phyloP scores from a whole-genome alignment of 148 eudicot species.

The Agrostemma githago region DNA sequence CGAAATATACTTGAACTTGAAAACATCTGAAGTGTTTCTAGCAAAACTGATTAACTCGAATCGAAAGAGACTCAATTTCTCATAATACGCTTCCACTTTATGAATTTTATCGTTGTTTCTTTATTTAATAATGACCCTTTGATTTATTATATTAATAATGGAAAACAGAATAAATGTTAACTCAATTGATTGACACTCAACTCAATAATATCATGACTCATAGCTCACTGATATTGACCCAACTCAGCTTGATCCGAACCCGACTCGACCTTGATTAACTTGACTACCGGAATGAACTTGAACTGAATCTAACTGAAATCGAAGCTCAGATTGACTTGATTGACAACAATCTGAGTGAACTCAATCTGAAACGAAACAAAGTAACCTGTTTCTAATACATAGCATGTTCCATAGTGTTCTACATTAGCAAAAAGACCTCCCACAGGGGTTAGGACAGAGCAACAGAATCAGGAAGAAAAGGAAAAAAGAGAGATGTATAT shows the following conservation, averaged over 20 bases:
- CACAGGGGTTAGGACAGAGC: not conserved
- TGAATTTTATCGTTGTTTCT: not conserved
- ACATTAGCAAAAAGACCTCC: not conserved
- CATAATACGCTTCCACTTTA: not conserved
- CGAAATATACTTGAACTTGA: not conserved
- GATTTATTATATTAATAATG: not conserved
- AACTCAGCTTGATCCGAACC: not conserved
- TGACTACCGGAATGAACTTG: not conserved
- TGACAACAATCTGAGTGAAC: too few species aligned
- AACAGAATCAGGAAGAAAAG: not conserved
- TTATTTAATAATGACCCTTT: not conserved
- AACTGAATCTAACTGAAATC: too few species aligned
- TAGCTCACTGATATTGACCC: not conserved
- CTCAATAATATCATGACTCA: not conserved
- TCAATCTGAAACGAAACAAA: too few species aligned
- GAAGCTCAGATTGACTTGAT: too few species aligned
- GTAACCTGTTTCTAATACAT: too few species aligned
- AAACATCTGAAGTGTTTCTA: not conserved
- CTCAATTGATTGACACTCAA: too few species aligned
- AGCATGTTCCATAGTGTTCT: not conserved
- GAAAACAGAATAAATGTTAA: not conserved
- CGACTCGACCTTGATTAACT: not conserved
- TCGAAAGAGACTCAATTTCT: not conserved
- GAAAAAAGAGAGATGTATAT: not conserved
- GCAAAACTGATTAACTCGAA: not conserved